These are phyloP conservation scores for Candida xyloterini DNA, from an alignment of 805 yeast species.

Conservation along the genomic window DNA sequence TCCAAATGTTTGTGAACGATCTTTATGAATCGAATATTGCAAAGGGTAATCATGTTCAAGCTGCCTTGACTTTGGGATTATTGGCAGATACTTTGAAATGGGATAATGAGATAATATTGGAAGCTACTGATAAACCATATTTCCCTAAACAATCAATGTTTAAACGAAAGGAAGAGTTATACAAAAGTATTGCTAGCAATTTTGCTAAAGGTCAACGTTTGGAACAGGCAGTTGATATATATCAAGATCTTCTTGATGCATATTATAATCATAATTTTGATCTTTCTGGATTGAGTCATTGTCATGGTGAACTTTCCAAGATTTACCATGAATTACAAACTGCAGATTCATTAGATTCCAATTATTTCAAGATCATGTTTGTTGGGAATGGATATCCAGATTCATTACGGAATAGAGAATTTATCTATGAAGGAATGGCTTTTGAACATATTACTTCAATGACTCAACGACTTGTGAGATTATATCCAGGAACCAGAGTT, in stretches of 20 bases:
- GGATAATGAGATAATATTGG: conserved; percentile 56
- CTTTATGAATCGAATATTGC: conserved; percentile 62
- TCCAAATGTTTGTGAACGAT: conserved; percentile 73
- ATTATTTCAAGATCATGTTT: conserved; percentile 75
- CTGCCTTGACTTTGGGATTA: conserved; percentile 75
- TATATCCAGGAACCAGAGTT: conserved; percentile 80
- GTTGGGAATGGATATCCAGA: conserved; percentile 84
- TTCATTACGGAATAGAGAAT: conserved; percentile 69
- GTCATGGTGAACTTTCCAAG: conserved; percentile 63
- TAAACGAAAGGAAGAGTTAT: conserved; percentile 72
- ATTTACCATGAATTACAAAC: conserved; percentile 66
- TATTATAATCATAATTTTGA: conserved; percentile 74
- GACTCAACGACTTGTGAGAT: conserved; percentile 66
- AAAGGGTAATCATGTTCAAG: conserved; percentile 70
- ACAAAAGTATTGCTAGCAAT: conserved; percentile 65
- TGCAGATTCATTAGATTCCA: conserved; percentile 70
- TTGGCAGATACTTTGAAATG: conserved; percentile 75
- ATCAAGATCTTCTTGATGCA: conserved; percentile 72
- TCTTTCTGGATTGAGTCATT: conserved; percentile 68
- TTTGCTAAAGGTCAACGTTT: conserved; percentile 68
- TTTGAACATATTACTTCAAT: conserved; percentile 85
- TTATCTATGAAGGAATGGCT: conserved; percentile 81
- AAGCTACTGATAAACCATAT: conserved; percentile 59
- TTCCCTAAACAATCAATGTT: conserved; percentile 81
- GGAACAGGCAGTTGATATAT: conserved; percentile 77